Evolutionary conservation across 768 basidiomycete species (phyloP), one percentile per base, ranked within the genome.

Genomic region (Clavulina sp.): DNA sequence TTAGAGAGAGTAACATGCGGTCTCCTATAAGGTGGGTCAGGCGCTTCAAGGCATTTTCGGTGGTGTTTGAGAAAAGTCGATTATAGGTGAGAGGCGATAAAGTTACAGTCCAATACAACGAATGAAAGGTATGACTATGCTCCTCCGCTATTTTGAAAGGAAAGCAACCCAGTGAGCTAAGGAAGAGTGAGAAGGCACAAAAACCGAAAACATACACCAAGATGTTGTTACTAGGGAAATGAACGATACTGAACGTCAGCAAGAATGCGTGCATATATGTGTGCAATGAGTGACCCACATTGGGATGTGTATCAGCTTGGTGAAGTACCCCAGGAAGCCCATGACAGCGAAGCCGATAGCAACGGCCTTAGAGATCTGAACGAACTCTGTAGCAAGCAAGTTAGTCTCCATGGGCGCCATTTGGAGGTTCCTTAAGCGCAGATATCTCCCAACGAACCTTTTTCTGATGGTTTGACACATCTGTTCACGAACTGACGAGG

Each of bases 251-350:
- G 23, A 18, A 40, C 6, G 59, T 62, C 49, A 59, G 55, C 51
- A 41, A 41, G 9, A 48, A 48, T n/a, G 21, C 18, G 44, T 16
- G 30, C 40, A 29, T 36, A 48, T 34, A 50, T 34, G 50, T 1
- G 38, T 16, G 33, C 13, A 29, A 41, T 29, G 33, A 18, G 53
- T 33, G 29, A 78, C 91, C 70, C 59, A 93, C 91, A 95, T 93
- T 60, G 92, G 91, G 67, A 93, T 95, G 68, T 96, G 91, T 60
- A 97, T 91, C 58, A 96, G 79, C 68, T 96, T 96, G 58, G 95
- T 92, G 63, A 97, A 83, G 72, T 93, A 99, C 16, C 95, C 95
- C 65, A 99, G 91, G 74, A 96, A 93, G 16, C 95, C 95, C 92
- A 97, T 97, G 58, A 99, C 86, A 48, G 82, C 88, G 62, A 99